A percentile compares a stretch with the other conserved stretches of the same genome.
These are phyloP conservation scores for Paramecium bursaria DNA, from an alignment of 73 alveolate species.

Conservation along the genomic window DNA sequence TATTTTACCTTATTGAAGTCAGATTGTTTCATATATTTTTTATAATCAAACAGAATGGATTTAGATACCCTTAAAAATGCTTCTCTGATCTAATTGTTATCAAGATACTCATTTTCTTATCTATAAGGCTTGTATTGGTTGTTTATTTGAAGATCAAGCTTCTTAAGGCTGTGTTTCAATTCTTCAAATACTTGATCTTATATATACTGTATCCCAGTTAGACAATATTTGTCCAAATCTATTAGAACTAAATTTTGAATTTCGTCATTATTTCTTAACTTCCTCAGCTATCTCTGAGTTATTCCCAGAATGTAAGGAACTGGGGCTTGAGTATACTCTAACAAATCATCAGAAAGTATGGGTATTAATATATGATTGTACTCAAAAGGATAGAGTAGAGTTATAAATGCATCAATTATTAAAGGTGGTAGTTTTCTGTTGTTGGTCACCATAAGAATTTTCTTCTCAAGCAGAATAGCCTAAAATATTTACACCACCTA, in stretches of 20 bases:
- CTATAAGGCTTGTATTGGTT: too few species aligned
- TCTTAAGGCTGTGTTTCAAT: too few species aligned
- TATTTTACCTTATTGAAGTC: neutral
- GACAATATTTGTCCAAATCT: too few species aligned
- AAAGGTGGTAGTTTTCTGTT: conserved; percentile 12
- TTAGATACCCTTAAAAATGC: conserved; percentile 6
- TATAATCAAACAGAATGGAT: neutral
- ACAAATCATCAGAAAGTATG: conserved; percentile 58
- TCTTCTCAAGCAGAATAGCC: conserved; percentile 59
- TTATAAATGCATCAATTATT: conserved; percentile 55
- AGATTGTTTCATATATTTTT: conserved; percentile 9
- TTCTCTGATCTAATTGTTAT: conserved; percentile 25
- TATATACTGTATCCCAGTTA: too few species aligned
- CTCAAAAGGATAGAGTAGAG: conserved; percentile 62
- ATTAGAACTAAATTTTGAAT: too few species aligned
- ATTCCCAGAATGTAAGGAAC: conserved; percentile 57
- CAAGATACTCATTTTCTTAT: conserved; percentile 1
- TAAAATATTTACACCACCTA: conserved; percentile 42
- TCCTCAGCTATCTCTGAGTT: conserved; percentile 1
- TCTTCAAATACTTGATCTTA: too few species aligned
- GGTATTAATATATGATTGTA: conserved; percentile 58
- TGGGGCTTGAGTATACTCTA: conserved; percentile 63
- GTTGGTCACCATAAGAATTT: conserved; percentile 23
- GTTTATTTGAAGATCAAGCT: too few species aligned
- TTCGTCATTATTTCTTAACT: too few species aligned